These are phyloP conservation scores for Fusarium sublunatum DNA, from an alignment of 2,329 filamentous ascomycete genomes.

Conservation along the genomic window DNA sequence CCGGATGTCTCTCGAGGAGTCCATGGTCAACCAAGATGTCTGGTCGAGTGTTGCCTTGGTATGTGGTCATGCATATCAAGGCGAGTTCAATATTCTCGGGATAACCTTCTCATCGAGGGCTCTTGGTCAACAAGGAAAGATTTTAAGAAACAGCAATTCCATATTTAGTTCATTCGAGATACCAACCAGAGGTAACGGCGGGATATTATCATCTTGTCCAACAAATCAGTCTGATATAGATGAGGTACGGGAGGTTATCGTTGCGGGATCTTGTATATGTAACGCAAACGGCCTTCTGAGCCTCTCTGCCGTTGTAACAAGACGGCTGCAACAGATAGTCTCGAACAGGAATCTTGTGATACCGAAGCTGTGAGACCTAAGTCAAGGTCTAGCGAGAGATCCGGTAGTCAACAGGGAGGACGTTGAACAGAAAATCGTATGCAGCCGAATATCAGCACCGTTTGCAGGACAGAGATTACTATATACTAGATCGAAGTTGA, in stretches of 20 bases:
- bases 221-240: slow-evolving; percentile 16
- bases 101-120: not conserved
- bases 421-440: not conserved
- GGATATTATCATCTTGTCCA: slow-evolving; percentile 13
- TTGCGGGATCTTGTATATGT: slow-evolving; percentile 24
- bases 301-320: slow-evolving; percentile 13
- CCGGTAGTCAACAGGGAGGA: slow-evolving; percentile 12
- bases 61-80: not conserved
- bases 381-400: slow-evolving; percentile 38
- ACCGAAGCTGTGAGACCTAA: slow-evolving; percentile 28
- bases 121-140: not conserved
- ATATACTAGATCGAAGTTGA: not conserved
- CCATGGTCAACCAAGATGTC: not conserved
- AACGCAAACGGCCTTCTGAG: slow-evolving; percentile 38
- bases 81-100: not conserved
- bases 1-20: not conserved
- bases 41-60: not conserved
- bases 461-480: slow-evolving; percentile 11
- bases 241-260: slow-evolving; percentile 23
- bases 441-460: not conserved
- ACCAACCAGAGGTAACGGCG: not conserved
- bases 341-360: slow-evolving; percentile 30
- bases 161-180: not conserved
- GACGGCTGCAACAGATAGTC: slow-evolving; percentile 18
- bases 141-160: not conserved